phyloP scores from a whole-genome alignment of 202 grass and related monocot genomes.

The Schoenoplectus tabernaemontani region DNA sequence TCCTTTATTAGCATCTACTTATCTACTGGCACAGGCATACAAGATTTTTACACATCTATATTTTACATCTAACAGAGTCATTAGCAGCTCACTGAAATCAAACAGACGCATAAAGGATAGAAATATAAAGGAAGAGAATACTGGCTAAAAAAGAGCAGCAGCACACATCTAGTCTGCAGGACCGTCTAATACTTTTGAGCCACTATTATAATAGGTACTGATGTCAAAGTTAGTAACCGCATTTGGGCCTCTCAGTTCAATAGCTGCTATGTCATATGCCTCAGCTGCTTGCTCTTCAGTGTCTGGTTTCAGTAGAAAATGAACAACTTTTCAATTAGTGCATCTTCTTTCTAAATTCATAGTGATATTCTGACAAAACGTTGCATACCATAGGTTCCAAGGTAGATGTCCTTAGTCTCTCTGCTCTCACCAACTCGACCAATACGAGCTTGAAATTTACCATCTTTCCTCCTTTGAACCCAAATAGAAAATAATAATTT shows the following conservation, averaged over 20 bases:
- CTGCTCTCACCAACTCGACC: constrained; percentile 86
- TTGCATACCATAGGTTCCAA: constrained; percentile 84
- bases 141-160: constrained; percentile 21
- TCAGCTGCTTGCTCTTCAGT: constrained; percentile 94
- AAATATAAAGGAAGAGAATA: too few species aligned
- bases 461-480: constrained; percentile 68
- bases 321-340: neutral
- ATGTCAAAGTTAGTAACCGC: constrained; percentile 95
- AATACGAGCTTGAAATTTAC: constrained; percentile 95
- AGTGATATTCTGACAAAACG: neutral
- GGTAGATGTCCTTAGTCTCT: constrained; percentile 98
- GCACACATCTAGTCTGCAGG: constrained; percentile 34
- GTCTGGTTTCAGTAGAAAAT: constrained; percentile 36
- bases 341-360: neutral
- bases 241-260: constrained; percentile 66
- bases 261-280: constrained; percentile 91
- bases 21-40: neutral
- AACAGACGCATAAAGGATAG: too few species aligned
- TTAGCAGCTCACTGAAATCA: neutral
- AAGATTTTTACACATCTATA: neutral
- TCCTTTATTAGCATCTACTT: neutral
- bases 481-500: constrained; percentile 8
- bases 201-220: constrained; percentile 61
- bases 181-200: constrained; percentile 39
- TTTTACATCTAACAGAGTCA: constrained; percentile 15